Evolutionary conservation across 768 basidiomycete genomes (phyloP).

Genomic region (Leucocoprinus sp.): DNA sequence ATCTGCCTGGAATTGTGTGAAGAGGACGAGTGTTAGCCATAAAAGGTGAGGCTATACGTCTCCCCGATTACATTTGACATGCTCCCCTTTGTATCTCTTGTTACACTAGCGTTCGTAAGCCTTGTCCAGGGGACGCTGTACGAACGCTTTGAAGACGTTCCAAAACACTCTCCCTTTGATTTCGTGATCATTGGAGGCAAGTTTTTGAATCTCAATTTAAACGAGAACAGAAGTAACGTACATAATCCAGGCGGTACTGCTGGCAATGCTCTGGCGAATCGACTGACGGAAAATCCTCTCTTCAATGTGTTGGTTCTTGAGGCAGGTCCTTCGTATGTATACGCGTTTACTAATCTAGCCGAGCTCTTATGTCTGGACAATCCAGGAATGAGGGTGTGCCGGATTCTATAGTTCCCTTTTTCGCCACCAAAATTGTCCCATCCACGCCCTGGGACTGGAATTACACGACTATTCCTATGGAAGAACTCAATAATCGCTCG

Average conservation of each 20-base stretch:
- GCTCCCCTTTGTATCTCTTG: background rate
- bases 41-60: no score
- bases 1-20: no score
- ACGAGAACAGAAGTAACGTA: background rate
- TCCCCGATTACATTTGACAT: no score
- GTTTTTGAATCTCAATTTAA: background rate
- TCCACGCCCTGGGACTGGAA: slow-evolving; percentile 25
- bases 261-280: slow-evolving; percentile 4
- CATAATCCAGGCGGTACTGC: slow-evolving; percentile 15
- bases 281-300: slow-evolving; percentile 6
- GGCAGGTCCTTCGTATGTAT: slow-evolving; percentile 12
- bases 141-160: background rate
- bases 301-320: slow-evolving; percentile 8
- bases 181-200: background rate
- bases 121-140: background rate
- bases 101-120: background rate
- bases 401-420: slow-evolving; percentile 8
- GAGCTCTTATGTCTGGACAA: no score
- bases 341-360: background rate
- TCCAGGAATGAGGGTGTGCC: slow-evolving; percentile 5
- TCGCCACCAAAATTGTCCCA: slow-evolving; percentile 10
- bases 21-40: no score
- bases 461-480: slow-evolving; percentile 27
- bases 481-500: slow-evolving; percentile 19
- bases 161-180: background rate